Base-by-base conservation (phyloP, 306 rosid species). In the Hippophae rhamnoides region DNA sequence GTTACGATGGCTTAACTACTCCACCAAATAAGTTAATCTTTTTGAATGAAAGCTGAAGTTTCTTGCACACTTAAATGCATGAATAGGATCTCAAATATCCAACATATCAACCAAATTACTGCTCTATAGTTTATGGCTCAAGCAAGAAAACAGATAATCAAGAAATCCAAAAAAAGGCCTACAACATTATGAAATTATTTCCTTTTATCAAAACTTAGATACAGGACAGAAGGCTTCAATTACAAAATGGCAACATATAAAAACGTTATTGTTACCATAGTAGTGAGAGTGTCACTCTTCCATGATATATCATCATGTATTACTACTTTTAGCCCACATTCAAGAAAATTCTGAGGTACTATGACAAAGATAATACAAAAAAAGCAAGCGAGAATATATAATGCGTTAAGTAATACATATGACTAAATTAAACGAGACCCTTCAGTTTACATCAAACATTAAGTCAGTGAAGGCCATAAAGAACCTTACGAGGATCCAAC, bases 401-500 rank as follows among this genome's bases (percentile, higher is more conserved):
- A 42, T 65, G 61, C 38, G 38, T 49, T 54, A 47, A 64, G 42
- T 52, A 55, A 41, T n/a, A 41, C 54, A 67, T 57, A 54, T 42
- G 13, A 47, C 43, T 14, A 47, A 25, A 31, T 31, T 31, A 9
- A 18, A 49, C 63, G 23, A 48, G 48, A 23, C 60, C 67, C 53
- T 60, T 62, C 67, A 64, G 47, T 56, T 66, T 44, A 72, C 57
- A 49, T 54, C 65, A 25, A 27, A 25, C 41, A 57, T 45, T 10
- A 55, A 44, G 51, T 80, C 70, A 74, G 61, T 63, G 82, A 63
- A 75, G 58, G 68, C 90, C 88, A 56, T 73, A 64, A 64, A 87
- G 77, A 70, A 87, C 90, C 77, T 52, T 79, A 2, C 72, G 57
- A 71, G 95, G 95, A 66, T 87, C 95, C 71, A 87, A 63, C 66